These are phyloP conservation scores for Talaromyces adpressus DNA, from an alignment of 495 filamentous ascomycete species.

Conservation along the genomic window DNA sequence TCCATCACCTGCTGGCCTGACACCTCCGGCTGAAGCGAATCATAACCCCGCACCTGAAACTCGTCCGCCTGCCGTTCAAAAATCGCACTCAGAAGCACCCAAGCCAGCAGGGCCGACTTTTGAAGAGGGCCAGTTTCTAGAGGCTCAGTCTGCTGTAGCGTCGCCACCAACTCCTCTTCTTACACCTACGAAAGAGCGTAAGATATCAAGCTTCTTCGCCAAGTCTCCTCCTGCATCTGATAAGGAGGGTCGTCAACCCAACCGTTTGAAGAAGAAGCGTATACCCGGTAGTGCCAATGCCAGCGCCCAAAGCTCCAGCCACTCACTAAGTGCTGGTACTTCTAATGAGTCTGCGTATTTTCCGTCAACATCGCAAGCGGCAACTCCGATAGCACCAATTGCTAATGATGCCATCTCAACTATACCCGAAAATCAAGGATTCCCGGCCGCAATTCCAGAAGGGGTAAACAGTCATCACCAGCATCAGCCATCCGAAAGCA, in stretches of 20 bases:
- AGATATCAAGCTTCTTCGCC: slow-evolving; percentile 59
- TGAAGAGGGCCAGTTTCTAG: slow-evolving; percentile 26
- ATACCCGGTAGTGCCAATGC: slow-evolving; percentile 64
- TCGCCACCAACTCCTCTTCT: slow-evolving; percentile 34
- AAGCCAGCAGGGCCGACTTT: slow-evolving; percentile 20
- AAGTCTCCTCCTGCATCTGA: slow-evolving; percentile 56
- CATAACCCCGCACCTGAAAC: slow-evolving; percentile 20
- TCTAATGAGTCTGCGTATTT: slow-evolving; percentile 15
- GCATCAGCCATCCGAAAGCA: slow-evolving; percentile 31
- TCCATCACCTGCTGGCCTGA: slow-evolving; percentile 24
- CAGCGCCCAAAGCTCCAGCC: slow-evolving; percentile 79
- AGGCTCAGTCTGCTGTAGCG: slow-evolving; percentile 28
- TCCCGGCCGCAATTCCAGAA: background rate
- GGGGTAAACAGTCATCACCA: slow-evolving; percentile 12
- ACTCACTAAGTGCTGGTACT: slow-evolving; percentile 52
- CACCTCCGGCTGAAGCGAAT: slow-evolving; percentile 17
- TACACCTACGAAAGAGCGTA: slow-evolving; percentile 66
- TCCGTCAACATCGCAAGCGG: slow-evolving; percentile 15
- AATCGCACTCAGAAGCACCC: slow-evolving; percentile 12
- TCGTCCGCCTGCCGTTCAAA: slow-evolving; percentile 13
- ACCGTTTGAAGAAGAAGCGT: slow-evolving; percentile 80
- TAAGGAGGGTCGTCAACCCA: slow-evolving; percentile 58
- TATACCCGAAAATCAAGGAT: background rate
- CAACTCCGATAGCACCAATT: slow-evolving; percentile 2
- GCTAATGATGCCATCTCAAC: background rate